Conservation (phyloP, 1,139 yeast genomes). For the Yamadazyma songkhlaensis region DNA sequence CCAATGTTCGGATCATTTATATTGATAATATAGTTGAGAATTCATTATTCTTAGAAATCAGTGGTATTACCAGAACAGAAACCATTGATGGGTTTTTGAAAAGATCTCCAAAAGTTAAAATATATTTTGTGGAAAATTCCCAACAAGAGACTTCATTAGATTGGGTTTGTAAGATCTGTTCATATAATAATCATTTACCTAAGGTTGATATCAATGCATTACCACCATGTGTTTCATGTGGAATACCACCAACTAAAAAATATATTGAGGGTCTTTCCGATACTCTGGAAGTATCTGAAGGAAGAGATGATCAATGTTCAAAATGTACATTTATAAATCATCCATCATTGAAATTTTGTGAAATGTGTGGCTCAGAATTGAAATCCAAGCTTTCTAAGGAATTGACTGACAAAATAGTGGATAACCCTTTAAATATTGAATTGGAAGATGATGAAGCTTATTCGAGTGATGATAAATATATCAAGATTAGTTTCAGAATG, state of each 20-base stretch:
- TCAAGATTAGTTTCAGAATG: constrained; percentile 61
- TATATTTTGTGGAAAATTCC: constrained; percentile 17
- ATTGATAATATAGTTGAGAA: constrained; percentile 52
- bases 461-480: constrained; percentile 31
- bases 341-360: constrained; percentile 74
- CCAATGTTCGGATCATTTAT: constrained; percentile 70
- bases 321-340: constrained; percentile 86
- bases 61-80: constrained; percentile 16
- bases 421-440: constrained; percentile 20
- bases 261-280: constrained; percentile 9
- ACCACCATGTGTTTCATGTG: constrained; percentile 76
- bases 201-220: constrained; percentile 30
- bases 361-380: constrained; percentile 76
- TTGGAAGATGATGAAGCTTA: constrained; percentile 33
- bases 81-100: constrained; percentile 64
- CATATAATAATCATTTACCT: constrained; percentile 55
- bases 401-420: constrained; percentile 8
- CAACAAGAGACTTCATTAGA: constrained; percentile 18
- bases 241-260: constrained; percentile 41
- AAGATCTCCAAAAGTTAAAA: constrained; percentile 73
- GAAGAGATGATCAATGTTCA: constrained; percentile 59
- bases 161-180: constrained; percentile 89
- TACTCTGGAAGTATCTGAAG: constrained; percentile 2
- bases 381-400: constrained; percentile 18
- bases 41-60: constrained; percentile 52